Conservation (phyloP, 1,139 yeast genomes). For the Yamadazyma trypodendri region DNA sequence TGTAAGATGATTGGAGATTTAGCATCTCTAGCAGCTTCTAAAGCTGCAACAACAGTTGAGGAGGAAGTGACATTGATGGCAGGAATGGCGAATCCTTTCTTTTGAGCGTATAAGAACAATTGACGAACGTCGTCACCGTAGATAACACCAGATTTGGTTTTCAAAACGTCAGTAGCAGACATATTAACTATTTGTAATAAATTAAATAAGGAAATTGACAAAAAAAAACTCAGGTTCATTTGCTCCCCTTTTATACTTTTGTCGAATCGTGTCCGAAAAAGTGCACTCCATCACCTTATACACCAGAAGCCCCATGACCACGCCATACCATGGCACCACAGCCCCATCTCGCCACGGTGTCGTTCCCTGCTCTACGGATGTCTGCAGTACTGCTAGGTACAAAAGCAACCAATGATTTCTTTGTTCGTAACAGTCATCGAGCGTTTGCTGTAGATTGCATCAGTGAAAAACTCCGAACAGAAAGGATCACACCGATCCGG, state of each 20-base stretch:
- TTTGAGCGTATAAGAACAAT: constrained; percentile 91
- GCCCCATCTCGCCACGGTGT: too few species aligned
- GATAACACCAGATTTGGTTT: constrained; percentile 95
- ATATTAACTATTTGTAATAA: constrained; percentile 14
- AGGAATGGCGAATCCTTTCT: constrained; percentile 93
- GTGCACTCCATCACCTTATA: constrained; percentile 11
- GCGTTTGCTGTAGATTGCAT: constrained; percentile 1
- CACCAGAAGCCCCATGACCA: not conserved
- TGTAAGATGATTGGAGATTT: constrained; percentile 96
- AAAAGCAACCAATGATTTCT: too few species aligned
- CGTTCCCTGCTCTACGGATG: too few species aligned
- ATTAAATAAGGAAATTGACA: not conserved
- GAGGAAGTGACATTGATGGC: constrained; percentile 98
- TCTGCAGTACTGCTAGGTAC: too few species aligned
- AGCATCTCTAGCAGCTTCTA: constrained; percentile 97
- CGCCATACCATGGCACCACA: not conserved
- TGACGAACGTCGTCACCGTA: constrained; percentile 97
- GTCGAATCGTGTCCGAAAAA: constrained; percentile 2
- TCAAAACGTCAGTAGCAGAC: constrained; percentile 64
- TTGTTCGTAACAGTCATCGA: not conserved
- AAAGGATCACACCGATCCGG: constrained; percentile 25
- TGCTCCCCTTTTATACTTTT: constrained; percentile 11
- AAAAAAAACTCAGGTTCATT: constrained; percentile 4
- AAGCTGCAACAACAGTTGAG: constrained; percentile 93
- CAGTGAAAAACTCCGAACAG: constrained; percentile 10